Percentiles rank a stretch among this genome's conserved stretches.
Evolutionary conservation across 345 rosid species (phyloP).

Genomic region (Eucalyptus polybractea): DNA sequence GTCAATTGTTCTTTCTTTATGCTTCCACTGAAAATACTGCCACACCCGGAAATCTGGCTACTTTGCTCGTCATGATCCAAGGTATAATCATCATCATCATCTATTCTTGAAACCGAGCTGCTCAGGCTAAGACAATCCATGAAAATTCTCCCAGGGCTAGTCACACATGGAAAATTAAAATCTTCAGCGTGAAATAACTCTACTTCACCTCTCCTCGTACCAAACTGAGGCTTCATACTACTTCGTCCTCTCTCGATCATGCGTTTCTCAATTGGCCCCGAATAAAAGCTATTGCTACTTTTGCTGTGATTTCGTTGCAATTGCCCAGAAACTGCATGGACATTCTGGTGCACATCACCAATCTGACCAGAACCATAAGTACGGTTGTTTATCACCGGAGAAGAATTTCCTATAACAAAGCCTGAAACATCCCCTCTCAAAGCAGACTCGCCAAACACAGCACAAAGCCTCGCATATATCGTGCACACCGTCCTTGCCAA

Average conservation of each 20-base stretch:
- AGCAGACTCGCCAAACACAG: slow-evolving; percentile 49
- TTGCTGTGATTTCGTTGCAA: slow-evolving; percentile 41
- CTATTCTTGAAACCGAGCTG: slow-evolving; percentile 45
- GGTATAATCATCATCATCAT: slow-evolving; percentile 28
- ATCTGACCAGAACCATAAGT: slow-evolving; percentile 7
- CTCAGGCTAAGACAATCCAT: slow-evolving; percentile 75
- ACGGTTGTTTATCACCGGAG: slow-evolving; percentile 8
- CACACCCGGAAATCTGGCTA: slow-evolving; percentile 35
- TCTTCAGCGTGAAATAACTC: slow-evolving; percentile 42
- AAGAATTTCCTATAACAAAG: slow-evolving; percentile 1
- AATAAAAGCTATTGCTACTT: slow-evolving; percentile 16
- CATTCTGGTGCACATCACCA: not conserved
- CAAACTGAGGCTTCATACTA: slow-evolving; percentile 16
- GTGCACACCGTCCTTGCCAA: slow-evolving; percentile 86
- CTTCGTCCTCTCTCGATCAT: slow-evolving; percentile 9
- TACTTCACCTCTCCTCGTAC: slow-evolving; percentile 30
- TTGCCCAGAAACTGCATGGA: slow-evolving; percentile 14
- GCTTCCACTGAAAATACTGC: slow-evolving; percentile 15
- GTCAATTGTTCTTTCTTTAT: slow-evolving; percentile 11
- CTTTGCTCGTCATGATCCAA: slow-evolving; percentile 17
- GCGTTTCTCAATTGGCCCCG: slow-evolving; percentile 11
- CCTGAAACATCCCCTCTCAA: slow-evolving; percentile 6
- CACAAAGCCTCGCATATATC: slow-evolving; percentile 56
- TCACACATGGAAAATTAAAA: slow-evolving; percentile 60
- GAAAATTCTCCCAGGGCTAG: slow-evolving; percentile 75